Evolutionary conservation across 345 rosid genomes (phyloP), one percentile per base, ranked within the genome.

Genomic region (Sisymbrium irio): DNA sequence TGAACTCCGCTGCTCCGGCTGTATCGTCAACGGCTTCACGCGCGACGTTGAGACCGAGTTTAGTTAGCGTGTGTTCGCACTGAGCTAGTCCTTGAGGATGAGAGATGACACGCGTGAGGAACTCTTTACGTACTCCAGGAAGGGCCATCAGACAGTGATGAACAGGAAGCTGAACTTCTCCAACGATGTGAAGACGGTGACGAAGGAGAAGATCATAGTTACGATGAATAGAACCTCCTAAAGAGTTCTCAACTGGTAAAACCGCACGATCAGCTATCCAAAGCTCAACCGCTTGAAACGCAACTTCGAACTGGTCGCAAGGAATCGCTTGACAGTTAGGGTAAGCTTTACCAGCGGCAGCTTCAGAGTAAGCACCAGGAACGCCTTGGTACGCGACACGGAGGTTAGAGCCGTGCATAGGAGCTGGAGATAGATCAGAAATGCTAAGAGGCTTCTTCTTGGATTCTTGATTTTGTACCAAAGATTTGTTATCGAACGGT

Each of bases 181-280:
- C 99, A 51, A 95, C 98, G 77, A 95, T 92, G 73, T 95, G 99
- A 19, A 95, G 97, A 9, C 92, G 92, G 69, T 95, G 99, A 10
- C 99, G 96, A 73, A 95, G 99, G 51, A 95, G 92, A 3, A 95
- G 89, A 71, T 95, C 99, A 69, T 95, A 95, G 71, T 95, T 95
- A 17, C 99, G 79, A 68, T 95, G 99, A 62, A 95, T 95, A 2
- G 99, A 95, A 13, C 99, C 99, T 1, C 99, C 99, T 0, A 95
- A 82, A 1, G 99, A 95, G 78, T 95, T 95, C 77, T 95, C 99
- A 1, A 92, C 89, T 0, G 99, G 99, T 6, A 95, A 72, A 32
- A 95, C 99, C 0, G 99, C 99, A 2, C 99, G 89, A 73, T 95
- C 98, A 1, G 99, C 94, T 33, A 95, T 88, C 99, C 99, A 95